A percentile compares a stretch with the other conserved stretches of the same genome.
Evolutionary conservation across 2,329 filamentous ascomycete species (phyloP).

Genomic region (Alternaria triticina): DNA sequence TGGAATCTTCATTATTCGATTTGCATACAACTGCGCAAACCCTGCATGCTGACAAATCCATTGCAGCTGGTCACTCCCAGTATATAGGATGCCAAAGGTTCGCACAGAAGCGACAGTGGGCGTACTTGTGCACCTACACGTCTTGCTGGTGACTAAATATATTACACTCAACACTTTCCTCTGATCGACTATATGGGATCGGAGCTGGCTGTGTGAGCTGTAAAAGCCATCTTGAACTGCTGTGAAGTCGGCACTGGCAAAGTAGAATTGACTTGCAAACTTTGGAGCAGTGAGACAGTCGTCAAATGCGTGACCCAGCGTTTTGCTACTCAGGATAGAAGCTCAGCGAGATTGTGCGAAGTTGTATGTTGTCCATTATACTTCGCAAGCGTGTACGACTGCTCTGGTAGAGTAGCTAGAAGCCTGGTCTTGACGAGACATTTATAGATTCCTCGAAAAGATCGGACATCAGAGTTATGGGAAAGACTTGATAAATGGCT

Average conservation of each 20-base stretch:
- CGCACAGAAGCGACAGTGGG: not conserved
- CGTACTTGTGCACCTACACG: not conserved
- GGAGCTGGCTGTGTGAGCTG: not conserved
- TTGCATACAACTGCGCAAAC: not conserved
- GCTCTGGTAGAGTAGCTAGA: not conserved
- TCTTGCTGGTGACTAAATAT: not conserved
- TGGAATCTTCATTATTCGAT: not conserved
- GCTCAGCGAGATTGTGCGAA: not conserved
- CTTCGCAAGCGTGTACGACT: not conserved
- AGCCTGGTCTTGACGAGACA: too few relatives aligned
- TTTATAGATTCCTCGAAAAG: too few relatives aligned
- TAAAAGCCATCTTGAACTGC: not conserved
- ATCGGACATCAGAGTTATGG: not conserved
- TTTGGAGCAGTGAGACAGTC: not conserved
- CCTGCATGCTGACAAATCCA: rapidly evolving
- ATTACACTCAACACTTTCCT: too few relatives aligned
- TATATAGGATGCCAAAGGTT: not conserved
- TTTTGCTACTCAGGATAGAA: not conserved
- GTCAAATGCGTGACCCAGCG: not conserved
- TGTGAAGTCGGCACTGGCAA: too few relatives aligned
- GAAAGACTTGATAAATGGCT: not conserved
- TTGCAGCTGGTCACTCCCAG: not conserved
- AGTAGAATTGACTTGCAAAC: not conserved
- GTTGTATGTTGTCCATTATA: not conserved
- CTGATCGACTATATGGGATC: not conserved